Base-by-base conservation (phyloP, 1,284 basidiomycete species). In the Athelia psychrophila region DNA sequence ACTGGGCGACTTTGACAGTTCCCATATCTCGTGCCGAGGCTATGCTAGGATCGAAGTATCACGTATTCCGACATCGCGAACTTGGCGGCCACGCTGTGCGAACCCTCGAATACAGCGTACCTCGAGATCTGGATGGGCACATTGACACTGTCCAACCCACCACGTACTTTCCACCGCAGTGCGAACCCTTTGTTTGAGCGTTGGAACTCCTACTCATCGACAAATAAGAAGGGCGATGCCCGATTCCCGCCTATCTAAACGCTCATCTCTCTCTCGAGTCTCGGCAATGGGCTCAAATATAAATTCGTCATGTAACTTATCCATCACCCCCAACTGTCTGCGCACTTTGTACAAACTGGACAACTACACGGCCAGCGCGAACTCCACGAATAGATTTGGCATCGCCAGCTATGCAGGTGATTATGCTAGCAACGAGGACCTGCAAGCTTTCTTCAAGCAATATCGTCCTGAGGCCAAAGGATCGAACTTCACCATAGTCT, bases 321-420 rank as follows among this genome's bases (percentile, higher is more conserved):
- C 66, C 2, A 78, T 86, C 52, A 86, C 84, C 0, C 83, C 83
- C 8, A 63, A 78, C 0, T 87, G 84, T 61, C 65, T 88, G 47
- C 68, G 77, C 47, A 72, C 73, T 3, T 60, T 86, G 33, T 88
- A 87, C 65, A 86, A 86, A 56, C 81, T 82, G 4, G 65, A 68
- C 3, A 56, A 56, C 1, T 86, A 85, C 57, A 70, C 72, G 1
- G 81, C 82, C 2, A 57, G 59, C 15, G 72, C 79, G 2, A 73
- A 75, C 2, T 61, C 56, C 44, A 64, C 56, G 47, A 86, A 84
- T 63, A 74, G 64, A 23, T 72, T 87, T 44, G 84, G 83, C 48
- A 72, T 86, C 52, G 78, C 79, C 15, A 82, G 83, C 8, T 86
- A 83, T 56, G 70, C 84, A 18, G 66, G 76, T 18, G 69, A 83